Percentiles rank a stretch among this genome's conserved stretches.
phyloP scores from a whole-genome alignment of 2,329 filamentous ascomycete genomes.

The Aquanectria penicillioides region DNA sequence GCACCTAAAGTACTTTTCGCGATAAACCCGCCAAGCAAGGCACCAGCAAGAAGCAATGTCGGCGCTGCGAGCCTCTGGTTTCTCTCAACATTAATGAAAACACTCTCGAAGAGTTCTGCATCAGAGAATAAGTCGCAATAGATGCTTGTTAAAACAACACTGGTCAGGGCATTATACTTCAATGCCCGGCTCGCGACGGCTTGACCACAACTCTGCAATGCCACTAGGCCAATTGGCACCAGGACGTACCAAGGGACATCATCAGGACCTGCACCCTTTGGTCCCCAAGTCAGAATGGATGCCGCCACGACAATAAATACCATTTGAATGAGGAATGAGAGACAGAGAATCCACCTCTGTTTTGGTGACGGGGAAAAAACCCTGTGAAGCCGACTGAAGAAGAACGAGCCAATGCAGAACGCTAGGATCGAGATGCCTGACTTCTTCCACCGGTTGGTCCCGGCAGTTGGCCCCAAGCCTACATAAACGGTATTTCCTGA shows the following conservation, averaged over 20 bases:
- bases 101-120: slow-evolving; percentile 53
- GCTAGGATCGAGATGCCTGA: slow-evolving; percentile 72
- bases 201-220: slow-evolving; percentile 82
- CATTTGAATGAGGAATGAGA: slow-evolving; percentile 65
- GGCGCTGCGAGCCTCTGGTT: slow-evolving; percentile 63
- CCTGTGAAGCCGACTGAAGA: slow-evolving; percentile 76
- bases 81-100: slow-evolving; percentile 56
- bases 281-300: slow-evolving; percentile 60
- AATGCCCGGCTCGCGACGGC: slow-evolving; percentile 78
- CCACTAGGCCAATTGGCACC: slow-evolving; percentile 74
- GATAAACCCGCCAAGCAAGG: slow-evolving; percentile 61
- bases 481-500: slow-evolving; percentile 81
- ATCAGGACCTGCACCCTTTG: slow-evolving; percentile 50
- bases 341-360: slow-evolving; percentile 72
- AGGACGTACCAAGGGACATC: slow-evolving; percentile 68
- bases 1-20: slow-evolving; percentile 59
- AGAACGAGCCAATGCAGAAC: slow-evolving; percentile 78
- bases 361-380: slow-evolving; percentile 61
- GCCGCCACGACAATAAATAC: slow-evolving; percentile 62
- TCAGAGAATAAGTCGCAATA: slow-evolving; percentile 85
- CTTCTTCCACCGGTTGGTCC: slow-evolving; percentile 59
- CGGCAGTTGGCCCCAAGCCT: slow-evolving; percentile 71
- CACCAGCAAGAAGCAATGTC: slow-evolving; percentile 59
- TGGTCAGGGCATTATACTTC: slow-evolving; percentile 76
- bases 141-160: slow-evolving; percentile 82